Base-by-base conservation (phyloP, 306 rosid species). In the Begonia fuchsioides region DNA sequence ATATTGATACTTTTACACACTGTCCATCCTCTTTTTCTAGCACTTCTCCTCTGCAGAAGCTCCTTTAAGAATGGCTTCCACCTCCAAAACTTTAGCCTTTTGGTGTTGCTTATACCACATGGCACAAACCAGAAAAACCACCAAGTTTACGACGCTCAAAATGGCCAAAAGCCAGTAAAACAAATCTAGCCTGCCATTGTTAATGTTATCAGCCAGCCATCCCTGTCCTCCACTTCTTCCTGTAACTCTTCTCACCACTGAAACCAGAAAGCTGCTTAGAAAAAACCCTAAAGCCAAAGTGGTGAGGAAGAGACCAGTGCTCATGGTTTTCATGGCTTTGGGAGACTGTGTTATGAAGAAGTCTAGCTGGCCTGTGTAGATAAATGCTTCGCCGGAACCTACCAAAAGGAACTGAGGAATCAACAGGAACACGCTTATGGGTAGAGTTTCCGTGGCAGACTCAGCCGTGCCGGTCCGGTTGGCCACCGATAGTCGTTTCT, bases 331-430 rank as follows among this genome's bases (percentile, higher is more conserved):
- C 97, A 88, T 83, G 35, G 93, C 86, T 60, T 84, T 84, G 15
- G 97, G 97, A 9, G 97, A 83, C 50, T 68, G 77, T 12, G 95
- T 83, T 74, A 88, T 84, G 80, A 84, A 88, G 73, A 84, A 88
- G 72, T 81, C 97, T 9, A 88, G 93, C 49, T 88, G 97, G 90
- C 97, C n/a, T n/a, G n/a, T n/a, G n/a, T n/a, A n/a, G n/a, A n/a
- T n/a, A n/a, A n/a, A n/a, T n/a, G n/a, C n/a, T 69, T 88, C 97
- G 13, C 93, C 95, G 10, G 97, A 61, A 40, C 95, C 97, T 43
- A 88, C 86, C 59, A 88, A 60, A 57, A 84, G 70, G 69, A 78
- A 88, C 9, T 88, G 97, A 58, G 95, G 97, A 68, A 88, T 72
- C 20, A 88, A 59, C 13, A 76, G 10, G 75, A 81, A 88, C 39